Evolutionary conservation across 2,329 filamentous ascomycete species (phyloP), one percentile per base, ranked within the genome.

Genomic region (Fonsecaea pugnacius): DNA sequence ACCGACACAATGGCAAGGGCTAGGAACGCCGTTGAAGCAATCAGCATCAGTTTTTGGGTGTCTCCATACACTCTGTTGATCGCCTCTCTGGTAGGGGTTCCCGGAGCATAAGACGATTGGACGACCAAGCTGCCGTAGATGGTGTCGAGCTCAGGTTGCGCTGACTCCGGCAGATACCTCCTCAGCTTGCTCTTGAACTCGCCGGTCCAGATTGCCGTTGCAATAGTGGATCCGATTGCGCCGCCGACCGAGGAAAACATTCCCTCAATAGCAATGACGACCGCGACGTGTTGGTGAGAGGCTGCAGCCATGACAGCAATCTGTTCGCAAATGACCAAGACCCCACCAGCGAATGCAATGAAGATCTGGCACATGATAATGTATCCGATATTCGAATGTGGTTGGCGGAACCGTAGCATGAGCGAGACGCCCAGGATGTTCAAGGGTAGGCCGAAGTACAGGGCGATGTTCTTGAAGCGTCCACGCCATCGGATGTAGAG

Each of bases 281-380:
- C 80, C 7, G 87, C 75, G 66, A 84, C 78, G 62, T 84, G 77
- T 63, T 87, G 84, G 21, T 65, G 67, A 3, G 78, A 78, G 0
- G 82, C 80, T 2, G 81, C 79, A 0, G 82, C 78, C 72, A 87
- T 82, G 50, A 87, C 80, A 10, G 84, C 83, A 57, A 88, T 80
- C 68, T 87, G 81, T 69, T 83, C 77, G 67, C 78, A 78, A 67
- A 84, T 78, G 53, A 84, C 78, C 16, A 84, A 76, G 40, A 80
- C 80, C 64, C 80, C 80, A 10, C 82, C 82, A n/a, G 77, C 78
- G 64, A 83, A 73, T 30, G 82, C 81, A 64, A 84, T 80, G 69
- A 85, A 78, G 65, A 85, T 78, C 69, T 84, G 82, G 64, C 78
- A 81, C 77, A 84, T 79, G 73, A 85, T 71, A 21, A 86, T 74